Base-by-base conservation (phyloP, 306 rosid species). In the Alnus glutinosa region DNA sequence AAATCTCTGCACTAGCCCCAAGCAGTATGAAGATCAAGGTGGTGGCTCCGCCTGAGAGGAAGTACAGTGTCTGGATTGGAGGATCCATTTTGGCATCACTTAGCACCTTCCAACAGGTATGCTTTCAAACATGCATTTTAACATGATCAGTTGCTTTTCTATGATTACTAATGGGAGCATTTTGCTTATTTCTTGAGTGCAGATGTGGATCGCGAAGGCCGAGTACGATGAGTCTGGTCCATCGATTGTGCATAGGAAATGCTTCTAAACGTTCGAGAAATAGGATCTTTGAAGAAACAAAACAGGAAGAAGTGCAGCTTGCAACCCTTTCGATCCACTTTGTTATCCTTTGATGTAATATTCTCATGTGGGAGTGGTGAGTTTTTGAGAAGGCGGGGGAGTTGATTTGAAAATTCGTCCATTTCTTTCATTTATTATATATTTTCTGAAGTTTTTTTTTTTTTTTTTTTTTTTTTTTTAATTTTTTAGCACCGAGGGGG, bases 21-120 rank as follows among this genome's bases (percentile, higher is more conserved):
- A 95, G 98, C 89, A 92, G 98, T 88, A 95, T 95, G 98, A 95
- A 95, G 92, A 95, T 95, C 82, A 95, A 95, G 94, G 98, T 95
- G 46, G 98, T 95, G 37, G 98, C 98, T 23, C 98, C 98, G 34
- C 98, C 98, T 0, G 98, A 95, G 94, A 89, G 98, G 82, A 95
- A 95, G 84, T 95, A 95, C 85, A 95, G 98, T 92, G 98, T 95
- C 87, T 95, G 98, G 98, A 95, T 95, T 30, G 98, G 98, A 78
- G 98, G 98, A 61, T 95, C 98, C 47, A 95, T 95, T 88, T 91
- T 95, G 87, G 98, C 98, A 83, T 95, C 98, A 18, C 97, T 95
- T 12, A 95, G 98, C 93, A 95, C 98, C 85, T 95, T 95, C 94
- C 98, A 95, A 89, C 98, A 95, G 98, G 98, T 95, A 75, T 70